These are phyloP conservation scores for Lupinus albus DNA, from an alignment of 306 rosid species.

Conservation along the genomic window DNA sequence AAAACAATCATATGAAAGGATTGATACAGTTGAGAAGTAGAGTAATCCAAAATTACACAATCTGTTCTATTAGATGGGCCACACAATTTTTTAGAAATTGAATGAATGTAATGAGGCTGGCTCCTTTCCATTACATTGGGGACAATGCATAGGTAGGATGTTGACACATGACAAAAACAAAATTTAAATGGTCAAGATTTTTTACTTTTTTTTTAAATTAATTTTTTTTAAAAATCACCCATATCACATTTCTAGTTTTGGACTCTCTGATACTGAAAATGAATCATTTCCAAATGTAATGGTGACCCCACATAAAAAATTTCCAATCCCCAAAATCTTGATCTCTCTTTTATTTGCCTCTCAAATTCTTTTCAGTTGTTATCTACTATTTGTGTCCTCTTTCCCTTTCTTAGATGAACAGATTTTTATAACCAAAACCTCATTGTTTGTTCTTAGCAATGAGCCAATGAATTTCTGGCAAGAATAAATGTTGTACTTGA, in stretches of 20 bases:
- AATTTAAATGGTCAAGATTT: too few species aligned
- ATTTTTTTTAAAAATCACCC: too few species aligned
- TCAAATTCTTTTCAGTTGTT: conserved; percentile 15
- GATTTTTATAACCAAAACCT: conserved; percentile 44
- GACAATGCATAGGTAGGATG: too few species aligned
- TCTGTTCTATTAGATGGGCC: conserved; percentile 39
- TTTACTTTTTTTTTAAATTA: too few species aligned
- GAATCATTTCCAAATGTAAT: too few species aligned
- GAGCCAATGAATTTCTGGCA: conserved; percentile 33
- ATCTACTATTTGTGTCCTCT: conserved; percentile 28
- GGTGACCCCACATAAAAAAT: conserved; percentile 41
- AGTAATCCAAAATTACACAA: conserved; percentile 39
- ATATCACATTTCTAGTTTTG: too few species aligned
- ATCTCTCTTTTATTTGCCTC: conserved; percentile 28
- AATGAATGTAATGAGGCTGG: conserved; percentile 1
- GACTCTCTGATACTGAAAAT: too few species aligned
- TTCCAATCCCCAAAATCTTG: conserved; percentile 38
- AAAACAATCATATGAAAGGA: conserved; percentile 39
- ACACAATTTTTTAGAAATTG: conserved; percentile 31
- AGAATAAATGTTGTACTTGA: too few species aligned
- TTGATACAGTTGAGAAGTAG: conserved; percentile 17
- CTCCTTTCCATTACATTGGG: too few species aligned
- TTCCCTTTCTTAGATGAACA: conserved; percentile 41
- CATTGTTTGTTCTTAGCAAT: conserved; percentile 36
- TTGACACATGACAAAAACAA: too few species aligned